Evolutionary conservation across 768 basidiomycete species (phyloP).

Genomic region (Naganishia kalamii): DNA sequence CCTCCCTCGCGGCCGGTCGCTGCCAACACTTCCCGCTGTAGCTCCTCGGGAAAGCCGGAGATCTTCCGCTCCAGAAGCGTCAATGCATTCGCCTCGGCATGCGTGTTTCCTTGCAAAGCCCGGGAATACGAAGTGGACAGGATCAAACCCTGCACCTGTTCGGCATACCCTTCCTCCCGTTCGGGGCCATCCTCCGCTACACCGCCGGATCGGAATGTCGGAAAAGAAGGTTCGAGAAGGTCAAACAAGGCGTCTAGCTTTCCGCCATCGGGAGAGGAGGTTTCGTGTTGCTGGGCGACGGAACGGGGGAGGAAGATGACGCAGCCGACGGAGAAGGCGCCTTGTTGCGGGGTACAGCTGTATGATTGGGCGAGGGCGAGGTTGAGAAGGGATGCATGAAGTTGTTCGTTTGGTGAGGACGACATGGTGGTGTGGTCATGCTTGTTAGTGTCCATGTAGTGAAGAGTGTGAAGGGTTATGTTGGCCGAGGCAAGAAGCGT

Average conservation of each 20-base stretch:
- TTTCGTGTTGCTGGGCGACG: not conserved
- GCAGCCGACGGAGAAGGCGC: conserved; percentile 44
- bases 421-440: not conserved
- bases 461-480: no score
- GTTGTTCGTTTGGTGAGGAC: not conserved
- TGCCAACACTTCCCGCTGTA: not conserved
- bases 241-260: conserved; percentile 16
- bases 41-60: conserved; percentile 26
- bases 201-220: conserved; percentile 20
- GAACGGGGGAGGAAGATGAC: conserved; percentile 38
- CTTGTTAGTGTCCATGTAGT: no score
- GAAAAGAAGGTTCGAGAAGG: conserved; percentile 28
- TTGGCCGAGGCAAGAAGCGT: no score
- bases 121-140: conserved; percentile 80
- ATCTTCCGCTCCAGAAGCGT: conserved; percentile 57
- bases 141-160: conserved; percentile 47
- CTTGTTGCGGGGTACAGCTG: conserved; percentile 34
- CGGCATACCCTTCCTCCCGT: not conserved
- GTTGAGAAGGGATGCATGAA: conserved; percentile 35
- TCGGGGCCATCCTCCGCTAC: not conserved
- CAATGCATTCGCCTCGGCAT: conserved; percentile 92
- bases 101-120: conserved; percentile 84
- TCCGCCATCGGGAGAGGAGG: not conserved
- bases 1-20: not conserved
- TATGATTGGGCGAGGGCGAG: conserved; percentile 38